phyloP scores from a whole-genome alignment of 441 rosid genomes.

The Pelargonium citronellum region DNA sequence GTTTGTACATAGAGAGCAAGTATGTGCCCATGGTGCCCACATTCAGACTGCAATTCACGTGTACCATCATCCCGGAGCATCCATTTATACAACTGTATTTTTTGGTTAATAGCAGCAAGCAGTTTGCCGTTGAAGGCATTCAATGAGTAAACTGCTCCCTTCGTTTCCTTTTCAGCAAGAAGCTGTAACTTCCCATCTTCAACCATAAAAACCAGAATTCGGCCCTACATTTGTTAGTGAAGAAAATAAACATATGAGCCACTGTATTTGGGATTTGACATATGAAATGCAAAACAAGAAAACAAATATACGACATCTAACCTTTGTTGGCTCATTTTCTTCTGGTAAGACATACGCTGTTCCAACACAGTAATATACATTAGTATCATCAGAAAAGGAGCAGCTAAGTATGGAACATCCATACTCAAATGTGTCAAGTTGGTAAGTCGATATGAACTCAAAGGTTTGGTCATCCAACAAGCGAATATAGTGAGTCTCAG shows the following conservation, averaged over 20 bases:
- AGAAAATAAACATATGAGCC: conserved; percentile 10
- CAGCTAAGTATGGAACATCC: conserved; percentile 96
- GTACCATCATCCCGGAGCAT: conserved; percentile 90
- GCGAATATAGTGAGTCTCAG: conserved; percentile 78
- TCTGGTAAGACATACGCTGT: conserved; percentile 97
- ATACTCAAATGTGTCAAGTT: conserved; percentile 77
- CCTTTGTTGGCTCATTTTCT: conserved; percentile 96
- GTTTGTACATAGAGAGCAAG: conserved; percentile 95
- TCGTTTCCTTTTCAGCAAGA: conserved; percentile 89
- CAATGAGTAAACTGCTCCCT: conserved; percentile 84
- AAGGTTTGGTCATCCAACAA: conserved; percentile 89
- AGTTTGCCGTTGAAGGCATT: conserved; percentile 91
- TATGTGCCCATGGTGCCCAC: conserved; percentile 98
- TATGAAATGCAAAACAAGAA: conserved; percentile 10
- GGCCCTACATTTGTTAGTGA: conserved; percentile 46
- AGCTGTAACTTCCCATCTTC: conserved; percentile 89
- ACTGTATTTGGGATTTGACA: not conserved
- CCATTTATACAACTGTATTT: conserved; percentile 94
- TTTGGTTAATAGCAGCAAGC: conserved; percentile 91
- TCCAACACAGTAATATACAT: conserved; percentile 88
- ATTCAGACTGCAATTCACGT: conserved; percentile 87
- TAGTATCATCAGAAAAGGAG: conserved; percentile 73
- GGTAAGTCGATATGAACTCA: conserved; percentile 74
- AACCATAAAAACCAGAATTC: conserved; percentile 78
- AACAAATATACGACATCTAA: conserved; percentile 22